Evolutionary conservation across 768 basidiomycete genomes (phyloP).

Genomic region (Pulveroboletus sp.): DNA sequence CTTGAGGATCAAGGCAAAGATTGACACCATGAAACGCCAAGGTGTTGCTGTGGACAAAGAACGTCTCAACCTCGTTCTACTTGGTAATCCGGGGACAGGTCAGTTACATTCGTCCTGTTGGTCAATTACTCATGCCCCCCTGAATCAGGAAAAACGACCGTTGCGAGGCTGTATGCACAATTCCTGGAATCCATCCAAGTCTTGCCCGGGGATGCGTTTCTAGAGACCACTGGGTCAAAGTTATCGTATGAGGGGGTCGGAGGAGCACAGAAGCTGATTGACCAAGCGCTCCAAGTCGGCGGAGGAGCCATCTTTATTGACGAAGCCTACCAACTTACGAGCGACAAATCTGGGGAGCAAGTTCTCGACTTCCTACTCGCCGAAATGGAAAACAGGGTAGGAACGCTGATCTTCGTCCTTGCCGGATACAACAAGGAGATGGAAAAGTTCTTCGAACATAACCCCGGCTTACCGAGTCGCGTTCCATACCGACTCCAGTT

Average conservation of each 20-base stretch:
- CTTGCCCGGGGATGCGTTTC: conserved; percentile 48
- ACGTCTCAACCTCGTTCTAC: conserved; percentile 54
- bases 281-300: conserved; percentile 43
- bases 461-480: conserved; percentile 65
- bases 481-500: conserved; percentile 60
- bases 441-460: conserved; percentile 76
- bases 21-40: conserved; percentile 48
- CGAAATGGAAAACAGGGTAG: conserved; percentile 70
- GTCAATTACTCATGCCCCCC: neutral
- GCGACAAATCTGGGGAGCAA: conserved; percentile 43
- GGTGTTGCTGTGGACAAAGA: conserved; percentile 45
- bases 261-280: conserved; percentile 31
- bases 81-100: conserved; percentile 72
- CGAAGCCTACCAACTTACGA: conserved; percentile 65
- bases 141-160: conserved; percentile 12
- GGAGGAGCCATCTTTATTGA: conserved; percentile 68
- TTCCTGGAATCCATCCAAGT: conserved; percentile 53
- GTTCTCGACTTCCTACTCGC: conserved; percentile 68
- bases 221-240: conserved; percentile 60
- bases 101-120: conserved; percentile 45
- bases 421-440: conserved; percentile 70
- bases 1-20: conserved; percentile 50
- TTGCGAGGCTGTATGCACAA: conserved; percentile 55
- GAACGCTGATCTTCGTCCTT: conserved; percentile 61
- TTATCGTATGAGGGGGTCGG: conserved; percentile 53